Conservation (phyloP, 805 yeast species). For the Wickerhamomyces tratensis region DNA sequence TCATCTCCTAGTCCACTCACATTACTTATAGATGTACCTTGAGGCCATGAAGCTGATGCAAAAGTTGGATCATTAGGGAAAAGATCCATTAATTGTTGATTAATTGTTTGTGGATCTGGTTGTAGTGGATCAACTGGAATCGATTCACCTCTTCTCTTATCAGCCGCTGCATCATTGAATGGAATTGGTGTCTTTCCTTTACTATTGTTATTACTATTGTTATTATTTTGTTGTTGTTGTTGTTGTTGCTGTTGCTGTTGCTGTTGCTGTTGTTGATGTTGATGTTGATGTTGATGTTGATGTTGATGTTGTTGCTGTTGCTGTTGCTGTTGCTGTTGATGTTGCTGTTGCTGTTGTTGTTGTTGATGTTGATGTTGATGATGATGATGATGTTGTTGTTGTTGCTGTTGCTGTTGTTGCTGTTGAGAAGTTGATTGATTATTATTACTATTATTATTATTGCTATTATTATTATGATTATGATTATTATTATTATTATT, state of each 20-base stretch:
- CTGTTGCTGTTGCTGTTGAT: not conserved
- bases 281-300: no score
- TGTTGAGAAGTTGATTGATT: not conserved
- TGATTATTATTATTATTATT: conserved; percentile 1
- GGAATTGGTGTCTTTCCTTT: not conserved
- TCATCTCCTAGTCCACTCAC: not conserved
- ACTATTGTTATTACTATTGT: no score
- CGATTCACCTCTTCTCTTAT: conserved; percentile 2
- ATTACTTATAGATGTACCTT: not conserved
- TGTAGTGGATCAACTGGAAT: conserved; percentile 17
- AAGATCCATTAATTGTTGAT: conserved; percentile 11
- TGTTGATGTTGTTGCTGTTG: not conserved
- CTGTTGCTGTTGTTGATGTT: conserved; percentile 1
- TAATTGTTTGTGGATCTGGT: conserved; percentile 11
- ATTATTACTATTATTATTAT: not conserved
- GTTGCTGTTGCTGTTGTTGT: not conserved
- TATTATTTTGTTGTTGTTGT: conserved; percentile 1
- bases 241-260: not conserved
- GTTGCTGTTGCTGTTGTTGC: conserved; percentile 1
- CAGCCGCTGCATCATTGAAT: not conserved
- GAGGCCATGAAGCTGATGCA: not conserved
- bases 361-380: not conserved
- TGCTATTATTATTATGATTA: no score
- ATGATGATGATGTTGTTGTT: no score
- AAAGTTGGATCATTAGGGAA: not conserved